Conservation (phyloP, 2,329 filamentous ascomycete genomes). For the Monascus ruber region DNA sequence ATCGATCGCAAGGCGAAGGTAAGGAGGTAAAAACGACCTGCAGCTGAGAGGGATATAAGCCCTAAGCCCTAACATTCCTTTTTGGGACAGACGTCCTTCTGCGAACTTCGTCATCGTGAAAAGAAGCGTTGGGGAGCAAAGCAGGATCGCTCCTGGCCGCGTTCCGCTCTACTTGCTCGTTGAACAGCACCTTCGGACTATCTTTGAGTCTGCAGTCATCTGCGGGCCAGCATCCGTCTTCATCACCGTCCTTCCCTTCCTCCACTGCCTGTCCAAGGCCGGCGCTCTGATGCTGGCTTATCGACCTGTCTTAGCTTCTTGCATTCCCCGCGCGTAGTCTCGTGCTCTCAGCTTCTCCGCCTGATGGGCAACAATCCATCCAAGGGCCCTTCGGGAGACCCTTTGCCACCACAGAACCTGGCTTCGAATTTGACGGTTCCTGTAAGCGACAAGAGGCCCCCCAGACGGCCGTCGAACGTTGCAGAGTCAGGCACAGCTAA, state of each 20-base stretch:
- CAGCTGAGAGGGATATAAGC: neutral
- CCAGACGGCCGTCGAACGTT: conserved; percentile 31
- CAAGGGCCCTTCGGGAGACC: conserved; percentile 27
- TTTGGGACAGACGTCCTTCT: conserved; percentile 5
- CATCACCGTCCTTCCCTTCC: neutral
- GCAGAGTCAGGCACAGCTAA: conserved; percentile 26
- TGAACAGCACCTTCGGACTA: no score
- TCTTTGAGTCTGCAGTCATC: no score
- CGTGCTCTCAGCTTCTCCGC: conserved; percentile 9
- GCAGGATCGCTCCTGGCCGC: neutral
- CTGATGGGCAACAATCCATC: conserved; percentile 40
- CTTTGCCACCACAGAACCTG: conserved; percentile 13
- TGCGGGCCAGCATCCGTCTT: neutral
- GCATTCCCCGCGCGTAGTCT: conserved; percentile 4
- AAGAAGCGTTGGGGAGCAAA: neutral
- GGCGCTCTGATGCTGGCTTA: conserved; percentile 14
- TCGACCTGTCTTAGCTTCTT: conserved; percentile 6
- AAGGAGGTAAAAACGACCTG: neutral
- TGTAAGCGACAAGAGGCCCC: conserved; percentile 26
- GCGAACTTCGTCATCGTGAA: conserved; percentile 7
- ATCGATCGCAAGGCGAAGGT: no score
- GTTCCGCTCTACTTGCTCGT: no score
- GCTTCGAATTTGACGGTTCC: conserved; percentile 13
- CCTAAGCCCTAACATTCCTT: conserved; percentile 14
- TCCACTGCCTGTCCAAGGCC: conserved; percentile 5